phyloP scores from a whole-genome alignment of 129 eudicot genomes.

The Saussurea involucrata region DNA sequence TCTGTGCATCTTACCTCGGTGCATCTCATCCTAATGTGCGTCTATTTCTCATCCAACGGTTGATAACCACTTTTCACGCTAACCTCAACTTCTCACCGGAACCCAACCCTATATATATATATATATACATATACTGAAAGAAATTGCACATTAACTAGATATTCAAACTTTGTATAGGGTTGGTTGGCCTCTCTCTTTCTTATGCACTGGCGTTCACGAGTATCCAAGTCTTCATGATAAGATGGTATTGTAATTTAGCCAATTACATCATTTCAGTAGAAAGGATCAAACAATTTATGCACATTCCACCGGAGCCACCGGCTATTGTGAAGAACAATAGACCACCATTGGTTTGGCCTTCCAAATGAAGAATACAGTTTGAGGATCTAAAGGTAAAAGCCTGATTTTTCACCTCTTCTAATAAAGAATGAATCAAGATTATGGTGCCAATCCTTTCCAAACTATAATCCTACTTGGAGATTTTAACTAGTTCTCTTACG shows the following conservation, averaged over 20 bases:
- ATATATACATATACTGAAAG: too few species aligned
- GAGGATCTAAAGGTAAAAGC: slow-evolving; percentile 54
- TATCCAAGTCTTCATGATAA: slow-evolving; percentile 58
- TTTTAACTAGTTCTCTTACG: too few species aligned
- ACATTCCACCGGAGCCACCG: slow-evolving; percentile 75
- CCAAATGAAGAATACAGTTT: slow-evolving; percentile 56
- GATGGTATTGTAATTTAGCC: slow-evolving; percentile 68
- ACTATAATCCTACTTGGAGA: too few species aligned
- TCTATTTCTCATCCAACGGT: too few species aligned
- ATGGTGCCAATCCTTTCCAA: background rate
- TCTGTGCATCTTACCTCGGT: too few species aligned
- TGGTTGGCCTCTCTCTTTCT: slow-evolving; percentile 83
- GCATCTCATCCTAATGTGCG: too few species aligned
- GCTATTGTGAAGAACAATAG: slow-evolving; percentile 50
- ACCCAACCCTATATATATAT: background rate
- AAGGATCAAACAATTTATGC: slow-evolving; percentile 76
- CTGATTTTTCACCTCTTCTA: background rate
- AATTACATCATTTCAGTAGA: slow-evolving; percentile 68
- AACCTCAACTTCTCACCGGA: too few species aligned
- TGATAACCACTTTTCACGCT: too few species aligned
- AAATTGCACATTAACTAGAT: too few species aligned
- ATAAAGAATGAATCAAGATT: background rate
- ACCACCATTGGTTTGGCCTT: slow-evolving; percentile 80
- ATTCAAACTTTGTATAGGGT: slow-evolving; percentile 37
- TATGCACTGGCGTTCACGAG: slow-evolving; percentile 60